Evolutionary conservation across 441 rosid species (phyloP).

Genomic region (Erodium chrysanthum): DNA sequence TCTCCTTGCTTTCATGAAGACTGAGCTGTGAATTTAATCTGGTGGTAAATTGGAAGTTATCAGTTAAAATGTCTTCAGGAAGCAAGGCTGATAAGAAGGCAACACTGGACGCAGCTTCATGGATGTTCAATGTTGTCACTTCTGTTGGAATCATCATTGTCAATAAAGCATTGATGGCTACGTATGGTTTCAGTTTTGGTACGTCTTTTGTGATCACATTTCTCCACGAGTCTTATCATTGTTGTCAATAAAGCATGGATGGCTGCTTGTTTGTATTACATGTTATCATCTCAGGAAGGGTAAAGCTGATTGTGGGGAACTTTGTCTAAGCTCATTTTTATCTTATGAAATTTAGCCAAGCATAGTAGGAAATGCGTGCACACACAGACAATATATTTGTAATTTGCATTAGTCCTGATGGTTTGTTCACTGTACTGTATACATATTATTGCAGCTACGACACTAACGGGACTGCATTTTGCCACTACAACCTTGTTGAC

Average conservation of each 20-base stretch:
- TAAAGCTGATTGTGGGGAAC: background rate
- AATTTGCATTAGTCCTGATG: background rate
- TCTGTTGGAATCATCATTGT: slow-evolving; percentile 69
- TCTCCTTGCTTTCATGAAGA: slow-evolving; percentile 16
- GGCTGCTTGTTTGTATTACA: background rate
- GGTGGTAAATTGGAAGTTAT: slow-evolving; percentile 18
- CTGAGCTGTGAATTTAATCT: slow-evolving; percentile 22
- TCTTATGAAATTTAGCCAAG: background rate
- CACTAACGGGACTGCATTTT: slow-evolving; percentile 63
- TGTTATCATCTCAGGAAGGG: background rate
- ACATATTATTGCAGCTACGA: slow-evolving; percentile 43
- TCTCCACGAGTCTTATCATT: background rate
- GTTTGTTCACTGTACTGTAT: background rate
- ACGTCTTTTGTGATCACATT: slow-evolving; percentile 6
- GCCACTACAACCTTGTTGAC: slow-evolving; percentile 56
- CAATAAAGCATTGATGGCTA: slow-evolving; percentile 68
- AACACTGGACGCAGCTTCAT: slow-evolving; percentile 59
- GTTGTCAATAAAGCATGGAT: background rate
- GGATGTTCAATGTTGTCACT: slow-evolving; percentile 78
- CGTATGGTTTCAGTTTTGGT: slow-evolving; percentile 74
- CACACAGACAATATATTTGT: background rate
- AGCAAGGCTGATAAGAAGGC: slow-evolving; percentile 55
- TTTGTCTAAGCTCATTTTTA: background rate
- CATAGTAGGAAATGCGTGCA: background rate
- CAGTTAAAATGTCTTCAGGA: slow-evolving; percentile 37